Evolutionary conservation across 805 yeast genomes (phyloP), one percentile per base, ranked within the genome.

Genomic region (Cyberlindnera samutprakarnensis): DNA sequence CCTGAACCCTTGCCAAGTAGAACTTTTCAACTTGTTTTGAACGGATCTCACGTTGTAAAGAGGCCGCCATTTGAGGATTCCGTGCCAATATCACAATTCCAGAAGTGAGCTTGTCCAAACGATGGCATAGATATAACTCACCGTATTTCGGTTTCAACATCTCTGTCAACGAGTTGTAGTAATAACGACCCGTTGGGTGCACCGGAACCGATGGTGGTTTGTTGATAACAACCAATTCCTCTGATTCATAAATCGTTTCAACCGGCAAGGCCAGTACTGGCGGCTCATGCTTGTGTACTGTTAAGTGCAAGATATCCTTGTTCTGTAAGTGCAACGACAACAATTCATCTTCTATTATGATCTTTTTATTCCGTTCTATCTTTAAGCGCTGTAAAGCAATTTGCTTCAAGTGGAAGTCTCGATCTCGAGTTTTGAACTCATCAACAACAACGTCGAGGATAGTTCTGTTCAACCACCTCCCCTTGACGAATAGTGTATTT

Each of bases 201-300:
- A 85, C 95, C 0, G 98, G 96, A 1, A 90, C 68, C 0, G 97
- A 95, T 5, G 90, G 71, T 0, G 98, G 98, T 43, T 92, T 92
- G 52, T 90, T 94, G 8, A 92, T 78, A 2, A 83, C 95, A 7
- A 92, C 64, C 11, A 86, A 53, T 28, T 78, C 70, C 5, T 78
- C 84, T 51, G 35, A 18, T 9, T 44, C 80, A 50, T 65, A 33
- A 7, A 50, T 41, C 13, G 47, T 41, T 11, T 39, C 39, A 13
- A 55, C 62, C 3, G 26, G 23, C 25, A 27, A 78, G 56, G 31
- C 35, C 10, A 34, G 29, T 1, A 50, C 47, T 9, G 46, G 39
- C 2, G 96, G 96, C 50, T 92, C 98, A 51, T 90, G 96, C 32
- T 90, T 72, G 51, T 87, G 96, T 28, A 78, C 28, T 16, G 66